Conservation (phyloP, 2,329 filamentous ascomycete species). For the Aspergillus glaucus region DNA sequence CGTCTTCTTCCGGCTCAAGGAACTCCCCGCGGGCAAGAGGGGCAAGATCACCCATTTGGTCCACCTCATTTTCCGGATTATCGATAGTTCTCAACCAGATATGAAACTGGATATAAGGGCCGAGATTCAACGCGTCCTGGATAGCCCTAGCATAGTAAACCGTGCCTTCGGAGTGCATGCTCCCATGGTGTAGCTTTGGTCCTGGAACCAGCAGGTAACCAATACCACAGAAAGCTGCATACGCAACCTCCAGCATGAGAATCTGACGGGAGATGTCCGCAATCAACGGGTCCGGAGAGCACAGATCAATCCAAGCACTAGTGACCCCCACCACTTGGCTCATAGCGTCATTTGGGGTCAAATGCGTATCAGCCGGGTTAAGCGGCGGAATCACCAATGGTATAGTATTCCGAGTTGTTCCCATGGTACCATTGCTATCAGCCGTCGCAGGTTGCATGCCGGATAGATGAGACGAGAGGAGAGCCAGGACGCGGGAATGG, state of each 20-base stretch:
- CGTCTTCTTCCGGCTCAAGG: constrained; percentile 23
- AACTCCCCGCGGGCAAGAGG: constrained; percentile 39
- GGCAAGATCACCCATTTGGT: constrained; percentile 40
- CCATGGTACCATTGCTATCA: constrained; percentile 33
- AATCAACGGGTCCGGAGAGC: constrained; percentile 73
- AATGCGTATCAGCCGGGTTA: constrained; percentile 46
- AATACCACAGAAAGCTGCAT: constrained; percentile 90
- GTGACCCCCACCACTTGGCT: constrained; percentile 69
- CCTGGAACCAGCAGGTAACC: constrained; percentile 76
- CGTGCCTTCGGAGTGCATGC: constrained; percentile 44
- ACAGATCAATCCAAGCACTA: constrained; percentile 91
- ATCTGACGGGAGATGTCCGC: constrained; percentile 84
- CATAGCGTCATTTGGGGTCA: constrained; percentile 76
- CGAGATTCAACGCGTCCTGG: constrained; percentile 69
- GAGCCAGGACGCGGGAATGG: constrained; percentile 51
- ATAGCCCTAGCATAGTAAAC: constrained; percentile 78
- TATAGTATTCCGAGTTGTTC: constrained; percentile 35
- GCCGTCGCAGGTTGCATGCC: constrained; percentile 32
- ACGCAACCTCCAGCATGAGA: constrained; percentile 82
- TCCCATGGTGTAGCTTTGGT: constrained; percentile 59
- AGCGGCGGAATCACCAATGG: constrained; percentile 37
- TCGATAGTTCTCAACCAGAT: constrained; percentile 81
- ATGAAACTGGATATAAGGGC: constrained; percentile 70
- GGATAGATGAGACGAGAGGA: constrained; percentile 48
- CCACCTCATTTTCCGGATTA: constrained; percentile 52